Base-by-base conservation (phyloP, 2,329 filamentous ascomycete species). In the Alternaria panax region DNA sequence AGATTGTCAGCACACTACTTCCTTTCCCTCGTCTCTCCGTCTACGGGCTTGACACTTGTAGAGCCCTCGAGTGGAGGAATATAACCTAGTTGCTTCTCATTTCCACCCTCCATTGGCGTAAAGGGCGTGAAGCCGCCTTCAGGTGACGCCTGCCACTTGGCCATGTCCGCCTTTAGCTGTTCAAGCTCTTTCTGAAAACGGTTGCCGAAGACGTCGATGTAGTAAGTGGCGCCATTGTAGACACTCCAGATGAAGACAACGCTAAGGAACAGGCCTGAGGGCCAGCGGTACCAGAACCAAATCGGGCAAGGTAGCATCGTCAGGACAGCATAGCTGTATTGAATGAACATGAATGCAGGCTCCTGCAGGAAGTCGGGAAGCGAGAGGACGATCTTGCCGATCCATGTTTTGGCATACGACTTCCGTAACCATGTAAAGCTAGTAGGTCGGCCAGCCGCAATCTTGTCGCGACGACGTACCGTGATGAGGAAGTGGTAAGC, bases 131-230 rank as follows among this genome's bases (percentile, higher is more conserved):
- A 63, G 7, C 58, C 66, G 3, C 69, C 72, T 18, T 73, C 71
- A 1, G 75, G 75, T 2, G 69, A 73, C 2, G 69, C 73, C 78
- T 97, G 93, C 92, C 92, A 96, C 76, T 92, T 94, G 45, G 89
- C 86, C 8, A 99, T 93, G 73, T 99, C 95, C 55, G 87, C 87
- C 79, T 91, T 93, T 80, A 99, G 86, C 52, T 90, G 86, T 75
- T 99, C 93, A 12, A 99, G 84, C 78, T 99, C 95, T 75, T 94
- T 97, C 82, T 99, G 92, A 83, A 99, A 98, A 2, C 93, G 88
- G 71, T 92, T 96, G 54, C 96, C 95, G 76, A 98, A 99, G 2
- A 98, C 92, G 71, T 99, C 95, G 73, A 99, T 98, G 79, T 99
- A 99, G 79, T 91, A 99, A 0, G 93, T 98, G 18, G 95, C 92